Percentiles rank a stretch among this genome's conserved stretches.
phyloP scores from a whole-genome alignment of 805 yeast species.

The Jamesozyma jinghongensis region DNA sequence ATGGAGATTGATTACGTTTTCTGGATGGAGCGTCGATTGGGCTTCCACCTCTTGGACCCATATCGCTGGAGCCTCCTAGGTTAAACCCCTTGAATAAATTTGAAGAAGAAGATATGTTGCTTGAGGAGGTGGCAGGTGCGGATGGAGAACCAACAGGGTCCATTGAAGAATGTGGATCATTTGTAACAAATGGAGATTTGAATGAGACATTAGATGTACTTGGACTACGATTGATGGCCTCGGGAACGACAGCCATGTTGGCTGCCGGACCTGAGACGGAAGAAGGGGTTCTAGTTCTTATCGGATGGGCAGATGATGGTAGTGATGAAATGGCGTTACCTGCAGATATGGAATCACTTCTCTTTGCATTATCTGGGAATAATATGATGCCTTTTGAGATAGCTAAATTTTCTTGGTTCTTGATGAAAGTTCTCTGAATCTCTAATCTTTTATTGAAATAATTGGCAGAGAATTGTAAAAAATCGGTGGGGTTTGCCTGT shows the following conservation, averaged over 20 bases:
- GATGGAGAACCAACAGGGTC: too few relatives aligned
- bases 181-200: slow-evolving; percentile 54
- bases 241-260: neutral
- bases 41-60: too few relatives aligned
- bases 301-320: slow-evolving; percentile 4
- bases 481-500: slow-evolving; percentile 51
- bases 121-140: too few relatives aligned
- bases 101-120: neutral
- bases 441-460: slow-evolving; percentile 57
- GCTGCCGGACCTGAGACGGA: neutral
- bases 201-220: slow-evolving; percentile 30
- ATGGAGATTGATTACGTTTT: slow-evolving; percentile 4
- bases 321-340: slow-evolving; percentile 11
- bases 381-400: slow-evolving; percentile 42
- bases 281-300: slow-evolving; percentile 4
- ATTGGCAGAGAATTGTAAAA: slow-evolving; percentile 67
- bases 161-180: slow-evolving; percentile 47
- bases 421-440: slow-evolving; percentile 34
- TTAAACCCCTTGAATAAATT: slow-evolving; percentile 4
- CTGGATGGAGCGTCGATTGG: neutral
- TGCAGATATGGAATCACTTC: slow-evolving; percentile 27
- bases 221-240: neutral
- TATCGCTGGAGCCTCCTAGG: neutral
- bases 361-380: slow-evolving; percentile 22
- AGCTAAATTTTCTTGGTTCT: slow-evolving; percentile 29